Percentiles rank a stretch among this genome's conserved stretches.
Evolutionary conservation across 148 eudicot genomes (phyloP).

Genomic region (Vaccinium corymbosum): DNA sequence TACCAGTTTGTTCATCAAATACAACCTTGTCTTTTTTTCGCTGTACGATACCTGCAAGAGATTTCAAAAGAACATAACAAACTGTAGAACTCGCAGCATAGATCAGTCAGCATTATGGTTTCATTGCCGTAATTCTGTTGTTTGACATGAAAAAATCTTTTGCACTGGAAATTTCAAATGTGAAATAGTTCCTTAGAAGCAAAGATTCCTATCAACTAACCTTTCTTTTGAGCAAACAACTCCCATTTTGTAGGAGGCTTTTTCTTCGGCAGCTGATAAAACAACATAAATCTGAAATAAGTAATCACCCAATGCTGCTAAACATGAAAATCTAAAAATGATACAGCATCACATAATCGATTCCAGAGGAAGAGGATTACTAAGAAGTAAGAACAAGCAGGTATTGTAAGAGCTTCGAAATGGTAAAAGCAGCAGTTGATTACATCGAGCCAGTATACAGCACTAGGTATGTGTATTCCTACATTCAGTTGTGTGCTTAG

Average conservation of each 20-base stretch:
- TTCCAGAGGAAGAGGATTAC: background rate
- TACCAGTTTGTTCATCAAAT: conserved; percentile 70
- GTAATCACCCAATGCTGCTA: conserved; percentile 13
- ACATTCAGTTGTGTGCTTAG: background rate
- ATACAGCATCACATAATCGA: background rate
- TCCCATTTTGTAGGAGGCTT: conserved; percentile 92
- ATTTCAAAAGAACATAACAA: conserved; percentile 15
- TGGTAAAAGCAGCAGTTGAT: background rate
- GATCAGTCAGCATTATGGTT: background rate
- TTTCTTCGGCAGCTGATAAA: conserved; percentile 75
- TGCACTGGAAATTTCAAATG: background rate
- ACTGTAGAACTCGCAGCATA: background rate
- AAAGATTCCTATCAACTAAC: conserved; percentile 31
- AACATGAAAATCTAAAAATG: background rate
- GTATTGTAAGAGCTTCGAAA: background rate
- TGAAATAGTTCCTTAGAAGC: background rate
- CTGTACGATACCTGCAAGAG: conserved; percentile 56
- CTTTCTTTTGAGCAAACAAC: conserved; percentile 79
- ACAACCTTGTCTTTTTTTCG: conserved; percentile 69
- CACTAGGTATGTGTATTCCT: background rate
- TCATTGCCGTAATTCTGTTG: background rate
- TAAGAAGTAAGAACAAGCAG: background rate
- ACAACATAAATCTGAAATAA: background rate
- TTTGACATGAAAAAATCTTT: background rate
- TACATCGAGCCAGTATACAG: background rate